Base-by-base conservation (phyloP, 2,329 filamentous ascomycete species). In the Trichoderma atroviride region DNA sequence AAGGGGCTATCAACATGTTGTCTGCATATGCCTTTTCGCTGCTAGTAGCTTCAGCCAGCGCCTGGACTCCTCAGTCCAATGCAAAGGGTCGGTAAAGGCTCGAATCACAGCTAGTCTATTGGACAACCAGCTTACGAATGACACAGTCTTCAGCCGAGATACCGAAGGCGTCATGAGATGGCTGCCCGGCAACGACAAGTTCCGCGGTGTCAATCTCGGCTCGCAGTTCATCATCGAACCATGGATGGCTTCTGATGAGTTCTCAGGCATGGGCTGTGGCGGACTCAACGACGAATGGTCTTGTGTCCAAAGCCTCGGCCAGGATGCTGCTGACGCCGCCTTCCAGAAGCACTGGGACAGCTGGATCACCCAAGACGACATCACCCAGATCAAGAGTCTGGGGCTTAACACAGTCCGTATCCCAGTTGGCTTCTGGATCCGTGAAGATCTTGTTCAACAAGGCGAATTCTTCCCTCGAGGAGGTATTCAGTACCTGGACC, bases 151-250 rank as follows among this genome's bases (percentile, higher is more conserved):
- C 1, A 33, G 58, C 6, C 43, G 50, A 19, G 60, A 70, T 7
- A 47, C 63, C n/a, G n/a, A 47, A 14, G 40, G 53, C 14, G 22
- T 70, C 10, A 24, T 65, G 14, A 57, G 72, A 11, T 75, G 74
- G 71, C 70, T 75, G 0, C 56, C 69, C 0, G 61, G 53, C 0
- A 50, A 61, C 1, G 47, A 63, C 19, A 76, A 76, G 31, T 69
- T 76, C 2, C 74, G 74, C 0, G 74, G 75, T 5, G 75, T 76
- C 57, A 76, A 76, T 1, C 72, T 76, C 0, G 75, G 74, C 2
- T 77, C 74, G 0, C 74, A 75, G 1, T 77, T 75, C 71, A 74
- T 77, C 31, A 63, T 77, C 11, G 75, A 77, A 29, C 71, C 72
- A 29, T 77, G 75, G 75, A 75, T 76, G 72, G 73, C 73, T 0